Base-by-base conservation (phyloP, 768 basidiomycete species). In the Serpula lacrymans region DNA sequence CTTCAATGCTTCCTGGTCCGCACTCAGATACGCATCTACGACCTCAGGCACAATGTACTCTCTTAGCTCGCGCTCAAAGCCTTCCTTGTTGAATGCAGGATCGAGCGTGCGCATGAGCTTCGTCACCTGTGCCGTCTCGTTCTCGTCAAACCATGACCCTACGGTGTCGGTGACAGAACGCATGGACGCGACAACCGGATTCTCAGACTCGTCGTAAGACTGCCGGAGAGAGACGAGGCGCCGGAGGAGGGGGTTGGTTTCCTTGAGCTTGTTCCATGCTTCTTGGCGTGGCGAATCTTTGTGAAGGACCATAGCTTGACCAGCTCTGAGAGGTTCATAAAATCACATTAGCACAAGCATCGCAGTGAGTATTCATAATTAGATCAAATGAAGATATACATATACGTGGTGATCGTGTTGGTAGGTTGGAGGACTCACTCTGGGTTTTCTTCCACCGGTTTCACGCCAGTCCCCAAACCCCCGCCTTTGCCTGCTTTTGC, bases 31-130 rank as follows among this genome's bases (percentile, higher is more conserved):
- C 20, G 93, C 95, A 57, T 99, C 96, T 6, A 99, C 91, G 10
- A 99, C 82, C 59, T 99, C 96, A 0, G 96, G 96, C 3, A 99
- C 80, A 47, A 99, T 99, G 54, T 97, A 99, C 64, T 98, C 96
- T 44, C 94, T 69, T 42, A 98, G 60, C 57, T 98, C 96, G 44
- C 84, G 74, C 54, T 91, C 85, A 55, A 96, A 98, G 24, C 70
- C 65, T 57, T 97, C 96, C 55, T 84, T 78, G 41, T 77, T 82
- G 66, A 96, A 99, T 20, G 64, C 59, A 4, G 96, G 91, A 60
- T 99, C 96, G 56, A 97, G 70, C n/a, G 70, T 59, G 60, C 82
- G 88, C 80, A 97, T 89, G 57, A 83, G 64, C 45, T 89, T 76
- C 54, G 85, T 82, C 22, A 98, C 95, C 60, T 88, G 88, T n/a